Conservation (phyloP, 2,329 filamentous ascomycete species). For the Claviceps capensis region DNA sequence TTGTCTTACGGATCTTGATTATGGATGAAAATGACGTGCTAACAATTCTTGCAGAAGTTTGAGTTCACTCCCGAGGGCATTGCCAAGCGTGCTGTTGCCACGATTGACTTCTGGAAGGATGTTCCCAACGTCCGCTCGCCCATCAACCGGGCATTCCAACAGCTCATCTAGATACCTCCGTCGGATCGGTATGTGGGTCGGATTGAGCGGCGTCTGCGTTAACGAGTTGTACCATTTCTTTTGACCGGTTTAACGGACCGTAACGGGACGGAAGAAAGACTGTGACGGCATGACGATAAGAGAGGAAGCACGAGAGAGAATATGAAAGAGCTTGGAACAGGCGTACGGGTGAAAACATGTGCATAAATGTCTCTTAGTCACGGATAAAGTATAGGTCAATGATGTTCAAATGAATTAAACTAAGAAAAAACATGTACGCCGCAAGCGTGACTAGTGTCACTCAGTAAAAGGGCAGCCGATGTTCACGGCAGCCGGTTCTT, state of each 20-base stretch:
- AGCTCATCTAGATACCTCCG: slow-evolving; percentile 61
- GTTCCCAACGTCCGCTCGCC: slow-evolving; percentile 82
- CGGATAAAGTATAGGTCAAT: not conserved
- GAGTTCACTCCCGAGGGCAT: slow-evolving; percentile 97
- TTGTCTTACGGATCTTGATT: not conserved
- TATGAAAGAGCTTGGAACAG: slow-evolving; percentile 9
- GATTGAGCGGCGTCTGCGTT: not conserved
- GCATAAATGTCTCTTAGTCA: slow-evolving; percentile 8
- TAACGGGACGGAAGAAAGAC: slow-evolving; percentile 4
- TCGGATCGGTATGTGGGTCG: not conserved
- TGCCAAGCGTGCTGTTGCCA: slow-evolving; percentile 83
- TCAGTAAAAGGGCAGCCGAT: too few species aligned
- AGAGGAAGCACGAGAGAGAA: slow-evolving; percentile 12
- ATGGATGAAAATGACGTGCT: slow-evolving; percentile 12
- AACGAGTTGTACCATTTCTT: slow-evolving; percentile 3
- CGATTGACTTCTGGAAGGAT: slow-evolving; percentile 96
- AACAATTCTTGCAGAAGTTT: slow-evolving; percentile 62
- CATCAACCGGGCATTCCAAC: slow-evolving; percentile 93
- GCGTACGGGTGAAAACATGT: slow-evolving; percentile 6
- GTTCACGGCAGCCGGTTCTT: too few species aligned
- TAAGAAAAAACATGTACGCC: not conserved
- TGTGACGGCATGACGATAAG: slow-evolving; percentile 14
- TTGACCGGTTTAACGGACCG: slow-evolving; percentile 4
- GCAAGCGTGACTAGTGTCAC: too few species aligned
- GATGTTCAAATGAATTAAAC: not conserved